Evolutionary conservation across 1,284 basidiomycete species (phyloP), one percentile per base, ranked within the genome.

Genomic region (Leucoagaricus sp.): DNA sequence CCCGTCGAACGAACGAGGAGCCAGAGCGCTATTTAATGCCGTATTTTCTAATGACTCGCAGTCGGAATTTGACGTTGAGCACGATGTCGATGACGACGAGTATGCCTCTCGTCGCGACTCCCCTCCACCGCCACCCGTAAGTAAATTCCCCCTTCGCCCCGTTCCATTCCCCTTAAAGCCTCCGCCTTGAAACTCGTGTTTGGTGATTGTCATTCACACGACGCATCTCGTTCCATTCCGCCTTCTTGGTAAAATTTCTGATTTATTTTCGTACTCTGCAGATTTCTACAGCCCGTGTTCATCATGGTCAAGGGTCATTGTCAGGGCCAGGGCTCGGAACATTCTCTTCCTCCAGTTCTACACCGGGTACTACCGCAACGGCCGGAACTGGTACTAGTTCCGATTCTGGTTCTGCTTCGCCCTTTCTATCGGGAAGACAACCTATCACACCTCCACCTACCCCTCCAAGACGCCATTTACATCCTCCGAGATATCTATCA

Each of bases 121-220:
- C 15, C 55, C 53, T n/a, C 55, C 51, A n/a, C 53, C 50, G 17
- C 55, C 64, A 29, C 58, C 61, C 9, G 65, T 64, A 52, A 52
- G 63, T 60, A 54, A 15, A 25, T 13, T 41, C 13, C 26, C 29
- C 42, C 44, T 47, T 26, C 44, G 25, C 13, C 26, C 34, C 41
- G 36, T 29, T 42, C 31, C 28, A n/a, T n/a, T n/a, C n/a, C n/a
- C n/a, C n/a, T n/a, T n/a, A n/a, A n/a, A n/a, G n/a, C n/a, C n/a
- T n/a, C n/a, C n/a, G n/a, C n/a, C n/a, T n/a, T n/a, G n/a, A n/a
- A n/a, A n/a, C n/a, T n/a, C n/a, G 7, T 52, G 38, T 31, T 51
- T 45, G 49, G 29, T 55, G 58, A n/a, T 26, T 13, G 17, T 38
- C 33, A 23, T 13, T 52, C 17, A 52, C 29, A 31, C 31, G 60